Evolutionary conservation across 2,329 filamentous ascomycete species (phyloP), one percentile per base, ranked within the genome.

Genomic region (Periconia macrospinosa): DNA sequence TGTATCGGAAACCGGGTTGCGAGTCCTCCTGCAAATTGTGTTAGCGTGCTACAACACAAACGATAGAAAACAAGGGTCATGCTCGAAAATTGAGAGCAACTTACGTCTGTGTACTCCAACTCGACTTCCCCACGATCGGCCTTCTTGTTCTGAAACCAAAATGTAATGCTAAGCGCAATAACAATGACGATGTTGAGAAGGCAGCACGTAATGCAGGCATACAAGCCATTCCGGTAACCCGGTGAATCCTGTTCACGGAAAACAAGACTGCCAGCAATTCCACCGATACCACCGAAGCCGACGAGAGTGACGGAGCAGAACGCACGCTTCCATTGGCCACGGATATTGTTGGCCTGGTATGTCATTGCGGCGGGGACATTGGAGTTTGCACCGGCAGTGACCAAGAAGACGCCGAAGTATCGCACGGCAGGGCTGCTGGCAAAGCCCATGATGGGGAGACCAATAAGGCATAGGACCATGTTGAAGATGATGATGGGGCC

Each of bases 331-430:
- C 90, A 95, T 75, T 94, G 90, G 0, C 90, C 91, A 49, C 89
- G 86, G 66, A 95, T 88, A 74, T 95, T 95, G 76, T 93, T 94
- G 41, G 90, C 89, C 76, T 93, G 90, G 76, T 91, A 94, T 0
- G 89, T 83, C 78, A 95, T 85, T 44, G 85, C 79, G 1, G 85
- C 80, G 0, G 91, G 91, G 5, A 93, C 80, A 69, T 94, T 94
- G 59, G 86, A 83, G 72, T 92, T 92, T 58, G 87, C 86, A 8
- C 89, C 90, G 0, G 88, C 88, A 0, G 88, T 88, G n/a, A 85
- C 82, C 45, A 92, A 76, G 76, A 92, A 92, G 53, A 91, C 82
- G 50, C 89, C 89, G 57, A 90, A 86, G 73, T 91, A 92, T 43
- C 88, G 83, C 10, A 86, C 83, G 1, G 70, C 79, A 2, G 83